Percentiles rank a stretch among this genome's conserved stretches.
phyloP scores from a whole-genome alignment of 306 rosid genomes.

The Quillaja saponaria region DNA sequence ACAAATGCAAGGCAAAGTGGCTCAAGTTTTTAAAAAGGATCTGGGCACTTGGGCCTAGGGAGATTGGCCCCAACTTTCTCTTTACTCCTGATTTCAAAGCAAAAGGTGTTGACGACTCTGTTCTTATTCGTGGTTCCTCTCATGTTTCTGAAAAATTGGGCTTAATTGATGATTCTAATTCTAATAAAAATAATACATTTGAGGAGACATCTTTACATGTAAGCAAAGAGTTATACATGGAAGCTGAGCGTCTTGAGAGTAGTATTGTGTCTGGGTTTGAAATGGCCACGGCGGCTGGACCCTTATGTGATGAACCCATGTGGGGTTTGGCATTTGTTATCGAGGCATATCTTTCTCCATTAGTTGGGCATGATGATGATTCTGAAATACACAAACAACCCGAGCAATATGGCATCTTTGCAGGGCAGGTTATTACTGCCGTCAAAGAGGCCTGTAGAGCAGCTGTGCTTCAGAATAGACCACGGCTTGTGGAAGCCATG shows the following conservation, averaged over 20 bases:
- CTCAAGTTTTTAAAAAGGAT: conserved; percentile 67
- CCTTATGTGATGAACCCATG: conserved; percentile 89
- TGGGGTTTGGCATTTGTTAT: conserved; percentile 89
- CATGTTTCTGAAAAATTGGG: conserved; percentile 63
- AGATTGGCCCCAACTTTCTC: conserved; percentile 75
- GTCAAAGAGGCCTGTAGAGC: conserved; percentile 89
- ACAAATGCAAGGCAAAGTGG: conserved; percentile 67
- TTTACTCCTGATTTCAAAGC: conserved; percentile 59
- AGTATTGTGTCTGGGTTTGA: conserved; percentile 80
- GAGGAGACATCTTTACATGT: conserved; percentile 43
- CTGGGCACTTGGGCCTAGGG: conserved; percentile 89
- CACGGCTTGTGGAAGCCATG: conserved; percentile 93
- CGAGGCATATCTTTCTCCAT: conserved; percentile 64
- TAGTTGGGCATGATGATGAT: conserved; percentile 48
- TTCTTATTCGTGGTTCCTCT: conserved; percentile 54
- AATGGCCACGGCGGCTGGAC: conserved; percentile 87
- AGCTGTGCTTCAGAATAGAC: conserved; percentile 74
- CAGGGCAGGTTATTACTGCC: conserved; percentile 81
- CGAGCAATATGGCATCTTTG: conserved; percentile 67
- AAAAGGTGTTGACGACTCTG: conserved; percentile 40
- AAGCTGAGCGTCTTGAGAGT: conserved; percentile 71
- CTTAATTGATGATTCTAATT: conserved; percentile 42
- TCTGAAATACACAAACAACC: conserved; percentile 55
- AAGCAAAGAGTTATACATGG: conserved; percentile 42
- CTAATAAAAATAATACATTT: conserved; percentile 20